Evolutionary conservation across 1,139 yeast genomes (phyloP).

Genomic region (Geotrichum fermentans): DNA sequence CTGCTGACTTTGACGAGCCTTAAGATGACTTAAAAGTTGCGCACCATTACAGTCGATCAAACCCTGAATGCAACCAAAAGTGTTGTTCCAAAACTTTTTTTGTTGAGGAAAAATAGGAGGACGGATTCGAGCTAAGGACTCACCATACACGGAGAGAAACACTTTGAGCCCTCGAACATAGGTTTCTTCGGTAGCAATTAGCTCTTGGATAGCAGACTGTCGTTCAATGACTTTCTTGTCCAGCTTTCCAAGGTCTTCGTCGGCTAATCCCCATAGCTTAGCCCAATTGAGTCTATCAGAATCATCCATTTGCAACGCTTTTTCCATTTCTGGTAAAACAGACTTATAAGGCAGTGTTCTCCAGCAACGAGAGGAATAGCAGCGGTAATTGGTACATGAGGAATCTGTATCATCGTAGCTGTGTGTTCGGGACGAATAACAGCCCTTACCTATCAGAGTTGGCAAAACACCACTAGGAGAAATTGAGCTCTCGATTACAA

Average conservation of each 20-base stretch:
- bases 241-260: slow-evolving; percentile 51
- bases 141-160: slow-evolving; percentile 56
- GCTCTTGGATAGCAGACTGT: slow-evolving; percentile 74
- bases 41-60: slow-evolving; percentile 56
- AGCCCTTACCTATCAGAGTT: slow-evolving; percentile 38
- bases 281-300: slow-evolving; percentile 54
- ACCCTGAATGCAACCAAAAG: slow-evolving; percentile 59
- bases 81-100: slow-evolving; percentile 54
- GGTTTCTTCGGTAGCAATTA: slow-evolving; percentile 69
- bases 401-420: slow-evolving; percentile 20
- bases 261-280: slow-evolving; percentile 53
- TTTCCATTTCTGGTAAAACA: slow-evolving; percentile 27
- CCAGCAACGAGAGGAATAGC: slow-evolving; percentile 34
- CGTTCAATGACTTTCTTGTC: slow-evolving; percentile 56
- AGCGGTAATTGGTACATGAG: slow-evolving; percentile 25
- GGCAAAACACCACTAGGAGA: slow-evolving; percentile 46
- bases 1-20: slow-evolving; percentile 46
- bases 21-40: slow-evolving; percentile 53
- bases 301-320: slow-evolving; percentile 22
- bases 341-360: slow-evolving; percentile 31
- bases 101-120: slow-evolving; percentile 46
- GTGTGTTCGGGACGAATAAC: slow-evolving; percentile 38
- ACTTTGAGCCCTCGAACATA: slow-evolving; percentile 65
- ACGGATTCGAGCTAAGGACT: slow-evolving; percentile 39
- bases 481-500: slow-evolving; percentile 30